Percentiles rank a stretch among this genome's conserved stretches.
phyloP scores from a whole-genome alignment of 257 asterid species.

The Solanum lycopersicoides region DNA sequence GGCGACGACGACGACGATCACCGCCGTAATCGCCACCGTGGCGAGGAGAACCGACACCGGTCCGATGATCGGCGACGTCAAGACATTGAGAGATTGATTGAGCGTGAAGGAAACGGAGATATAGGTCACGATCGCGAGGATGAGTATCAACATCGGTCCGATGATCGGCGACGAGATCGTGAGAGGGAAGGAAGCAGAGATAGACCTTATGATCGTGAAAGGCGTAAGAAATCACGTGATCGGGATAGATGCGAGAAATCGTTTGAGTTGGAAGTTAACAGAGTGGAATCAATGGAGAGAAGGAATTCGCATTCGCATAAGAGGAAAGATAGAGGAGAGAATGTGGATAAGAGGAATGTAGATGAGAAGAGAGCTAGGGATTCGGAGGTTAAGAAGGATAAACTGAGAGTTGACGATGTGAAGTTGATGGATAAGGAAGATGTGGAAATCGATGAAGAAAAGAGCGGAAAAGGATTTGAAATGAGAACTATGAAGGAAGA shows the following conservation, averaged over 20 bases:
- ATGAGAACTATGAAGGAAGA: neutral
- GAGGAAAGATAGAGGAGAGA: neutral
- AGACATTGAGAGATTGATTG: neutral
- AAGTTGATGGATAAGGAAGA: neutral
- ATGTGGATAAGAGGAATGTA: neutral
- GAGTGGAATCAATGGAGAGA: neutral
- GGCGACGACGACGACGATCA: constrained; percentile 22
- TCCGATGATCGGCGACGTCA: neutral
- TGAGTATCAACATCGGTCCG: constrained; percentile 21
- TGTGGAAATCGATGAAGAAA: neutral
- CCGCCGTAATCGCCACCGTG: constrained; percentile 13
- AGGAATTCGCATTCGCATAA: neutral
- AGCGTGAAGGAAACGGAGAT: neutral
- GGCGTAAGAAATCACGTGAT: neutral
- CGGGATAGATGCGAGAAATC: neutral
- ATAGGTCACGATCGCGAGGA: neutral
- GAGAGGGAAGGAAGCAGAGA: neutral
- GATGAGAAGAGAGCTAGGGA: neutral
- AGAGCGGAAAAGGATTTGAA: neutral
- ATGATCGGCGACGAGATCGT: constrained; percentile 23
- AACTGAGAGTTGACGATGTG: neutral
- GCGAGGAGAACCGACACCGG: constrained; percentile 22
- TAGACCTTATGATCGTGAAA: neutral
- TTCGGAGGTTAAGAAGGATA: neutral
- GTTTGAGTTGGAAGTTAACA: neutral